Evolutionary conservation across 1,284 basidiomycete species (phyloP), one percentile per base, ranked within the genome.

Genomic region (Apiotrichum sp.): DNA sequence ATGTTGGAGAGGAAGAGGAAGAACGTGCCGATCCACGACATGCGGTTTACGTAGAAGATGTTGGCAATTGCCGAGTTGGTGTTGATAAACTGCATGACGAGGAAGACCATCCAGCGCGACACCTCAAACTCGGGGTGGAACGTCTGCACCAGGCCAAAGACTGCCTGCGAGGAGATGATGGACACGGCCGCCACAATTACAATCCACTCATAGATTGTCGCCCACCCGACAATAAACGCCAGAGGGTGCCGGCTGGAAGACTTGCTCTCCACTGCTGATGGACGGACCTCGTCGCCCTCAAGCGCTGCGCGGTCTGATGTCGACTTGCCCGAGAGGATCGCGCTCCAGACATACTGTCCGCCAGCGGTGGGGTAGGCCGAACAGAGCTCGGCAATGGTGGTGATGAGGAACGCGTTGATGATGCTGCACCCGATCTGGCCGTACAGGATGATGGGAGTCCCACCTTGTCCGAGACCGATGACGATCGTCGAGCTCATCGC

Each of bases 101-200:
- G 34, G 55, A 63, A 65, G 29, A 65, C 59, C 32, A 56, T 53
- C 63, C 63, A 65, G 4, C 63, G 58, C 43, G 61, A 41, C 6
- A 65, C 47, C 4, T 47, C 47, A 34, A 65, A 62, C 22, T 35
- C 46, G 5, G 61, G 61, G 35, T 60, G 36, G 49, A 52, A 64
- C 2, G 47, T 53, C 43, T 51, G 49, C 1, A 58, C 59, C 32
- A 63, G 51, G 4, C 50, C 55, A n/a, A 56, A 60, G 33, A 62
- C 51, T 14, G 59, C 54, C 39, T 64, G 58, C 9, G 51, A 41
- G 13, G 56, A 31, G 41, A 62, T 58, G 50, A 64, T 60, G 42
- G 50, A 42, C n/a, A 65, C 56, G 22, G 62, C 58, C 1, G 64
- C 52, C 32, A 63, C 55, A 42, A 60, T 57, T 33, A 61, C 55